Base-by-base conservation (phyloP, 192 early-diverging fungal species). In the Chytriomyces sp. region DNA sequence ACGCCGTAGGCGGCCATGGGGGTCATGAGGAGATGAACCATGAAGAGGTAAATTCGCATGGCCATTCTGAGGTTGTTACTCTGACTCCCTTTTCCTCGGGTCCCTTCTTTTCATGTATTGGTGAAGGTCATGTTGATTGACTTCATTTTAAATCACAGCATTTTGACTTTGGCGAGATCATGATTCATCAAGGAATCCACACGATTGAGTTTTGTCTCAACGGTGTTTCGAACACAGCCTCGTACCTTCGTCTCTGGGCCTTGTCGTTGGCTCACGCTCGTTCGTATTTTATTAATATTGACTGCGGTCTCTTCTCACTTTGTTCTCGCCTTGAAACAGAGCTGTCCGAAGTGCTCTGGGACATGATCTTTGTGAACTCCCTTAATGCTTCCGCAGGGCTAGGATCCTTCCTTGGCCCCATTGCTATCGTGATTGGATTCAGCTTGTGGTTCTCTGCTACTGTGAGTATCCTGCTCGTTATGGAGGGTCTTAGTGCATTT, bases 181-280 rank as follows among this genome's bases (percentile, higher is more conserved):
- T 98, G 92, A 96, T 99, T 74, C 93, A 98, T 83, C 95, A 97
- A 80, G 84, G 89, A 25, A 98, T 99, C 75, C 98, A 99, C 78
- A 98, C 96, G 5, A 98, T 99, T 74, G 98, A 99, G 80, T 99
- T 95, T 79, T 95, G 93, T 75, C 88, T 99, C 57, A 88, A 89
- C 58, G 93, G 93, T 36, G 96, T 99, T 63, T 99, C 98, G 53
- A 96, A 99, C 83, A 99, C 98, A 17, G 98, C 98, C 3, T 96
- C 94, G 26, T 99, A 99, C 72, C 91, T 99, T 61, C 95, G 98
- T 72, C 87, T 99, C 59, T 99, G 98, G 98, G 98, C 98, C 61
- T 80, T 99, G 57, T 97, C 95, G 22, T 84, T 99, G 44, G 98
- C 98, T 0, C 98, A 99, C 71, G 95, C 95, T 34, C 97, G 90